Conservation (phyloP, 164 flowering plant genomes). For the Kalanchoe fedtschenkoi region DNA sequence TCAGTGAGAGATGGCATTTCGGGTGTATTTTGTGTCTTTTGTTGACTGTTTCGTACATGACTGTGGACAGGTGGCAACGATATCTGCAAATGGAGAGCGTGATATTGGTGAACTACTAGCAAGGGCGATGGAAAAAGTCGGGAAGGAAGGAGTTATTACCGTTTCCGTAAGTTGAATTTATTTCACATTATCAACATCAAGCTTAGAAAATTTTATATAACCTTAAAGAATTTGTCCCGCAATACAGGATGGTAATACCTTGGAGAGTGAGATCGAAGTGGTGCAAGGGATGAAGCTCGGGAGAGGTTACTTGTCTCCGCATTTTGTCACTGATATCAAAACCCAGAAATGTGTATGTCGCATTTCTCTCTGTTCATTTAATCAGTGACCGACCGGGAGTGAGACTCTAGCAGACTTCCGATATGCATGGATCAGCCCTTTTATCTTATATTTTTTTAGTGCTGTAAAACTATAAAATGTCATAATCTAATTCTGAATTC, state of each 20-base stretch:
- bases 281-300: constrained; percentile 98
- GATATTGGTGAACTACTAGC: constrained; percentile 84
- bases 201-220: not conserved
- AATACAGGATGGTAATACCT: constrained; percentile 88
- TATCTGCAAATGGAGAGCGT: constrained; percentile 86
- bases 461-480: not conserved
- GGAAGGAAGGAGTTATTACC: constrained; percentile 87
- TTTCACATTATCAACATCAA: not conserved
- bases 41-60: not conserved
- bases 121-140: constrained; percentile 94
- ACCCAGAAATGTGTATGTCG: constrained; percentile 88
- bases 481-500: not conserved
- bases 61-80: constrained; percentile 64
- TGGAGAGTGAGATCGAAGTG: constrained; percentile 85
- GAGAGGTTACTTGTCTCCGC: constrained; percentile 95
- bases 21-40: too few species aligned
- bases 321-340: constrained; percentile 79
- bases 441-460: not conserved
- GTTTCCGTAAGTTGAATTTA: constrained; percentile 43
- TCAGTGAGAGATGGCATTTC: not conserved
- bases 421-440: not conserved
- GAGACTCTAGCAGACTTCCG: not conserved
- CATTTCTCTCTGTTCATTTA: not conserved
- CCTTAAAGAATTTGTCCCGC: not conserved
- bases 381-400: not conserved